Evolutionary conservation across 163 green algal species (phyloP).

Genomic region (Volvox carteri): DNA sequence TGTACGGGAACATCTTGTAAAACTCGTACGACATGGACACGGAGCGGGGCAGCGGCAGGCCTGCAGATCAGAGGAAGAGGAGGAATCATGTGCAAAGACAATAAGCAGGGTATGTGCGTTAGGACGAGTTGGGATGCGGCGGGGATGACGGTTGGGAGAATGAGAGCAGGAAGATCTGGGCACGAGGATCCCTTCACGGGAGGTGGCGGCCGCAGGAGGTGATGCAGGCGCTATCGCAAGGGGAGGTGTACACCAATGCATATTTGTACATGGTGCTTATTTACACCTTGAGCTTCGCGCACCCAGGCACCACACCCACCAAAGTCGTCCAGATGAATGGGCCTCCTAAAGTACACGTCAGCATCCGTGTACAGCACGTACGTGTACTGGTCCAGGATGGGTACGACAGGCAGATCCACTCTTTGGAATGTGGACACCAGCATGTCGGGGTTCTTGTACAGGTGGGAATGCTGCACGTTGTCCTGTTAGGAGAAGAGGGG

Average conservation of each 20-base stretch:
- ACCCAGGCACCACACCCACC: slow-evolving; percentile 43
- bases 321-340: slow-evolving; percentile 66
- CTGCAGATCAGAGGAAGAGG: slow-evolving; percentile 27
- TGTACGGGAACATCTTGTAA: slow-evolving; percentile 71
- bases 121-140: too few species aligned
- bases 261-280: too few species aligned
- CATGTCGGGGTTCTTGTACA: slow-evolving; percentile 62
- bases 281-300: too few species aligned
- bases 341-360: slow-evolving; percentile 69
- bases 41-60: slow-evolving; percentile 60
- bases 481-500: slow-evolving; percentile 25
- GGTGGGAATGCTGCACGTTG: slow-evolving; percentile 60
- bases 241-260: too few species aligned
- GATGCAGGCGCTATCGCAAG: too few species aligned
- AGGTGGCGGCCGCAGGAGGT: too few species aligned
- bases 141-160: too few species aligned
- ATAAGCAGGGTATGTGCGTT: too few species aligned
- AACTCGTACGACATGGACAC: slow-evolving; percentile 71
- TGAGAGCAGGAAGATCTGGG: neutral
- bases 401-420: slow-evolving; percentile 57
- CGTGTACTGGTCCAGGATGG: slow-evolving; percentile 62
- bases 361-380: slow-evolving; percentile 78
- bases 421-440: slow-evolving; percentile 64
- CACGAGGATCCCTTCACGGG: too few species aligned
- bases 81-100: neutral